Percentiles rank a stretch among this genome's conserved stretches.
phyloP scores from a whole-genome alignment of 192 early-diverging fungal genomes.

The Coemansia pectinata region DNA sequence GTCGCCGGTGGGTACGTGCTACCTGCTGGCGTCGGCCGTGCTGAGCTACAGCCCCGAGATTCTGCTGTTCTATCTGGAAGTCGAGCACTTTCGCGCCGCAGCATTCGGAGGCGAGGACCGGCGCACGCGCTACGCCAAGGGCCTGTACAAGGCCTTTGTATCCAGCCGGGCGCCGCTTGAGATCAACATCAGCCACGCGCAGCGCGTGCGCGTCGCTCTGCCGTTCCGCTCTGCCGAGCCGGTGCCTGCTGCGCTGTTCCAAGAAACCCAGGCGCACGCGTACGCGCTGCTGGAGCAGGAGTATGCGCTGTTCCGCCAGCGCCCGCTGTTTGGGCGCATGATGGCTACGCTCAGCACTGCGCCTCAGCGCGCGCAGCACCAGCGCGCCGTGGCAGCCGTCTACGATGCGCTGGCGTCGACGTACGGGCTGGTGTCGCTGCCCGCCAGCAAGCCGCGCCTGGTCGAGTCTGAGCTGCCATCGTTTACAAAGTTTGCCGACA shows the following conservation, averaged over 20 bases:
- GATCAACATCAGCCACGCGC: slow-evolving; percentile 50
- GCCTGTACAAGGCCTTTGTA: slow-evolving; percentile 51
- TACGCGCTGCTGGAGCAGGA: slow-evolving; percentile 45
- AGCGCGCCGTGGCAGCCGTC: slow-evolving; percentile 37
- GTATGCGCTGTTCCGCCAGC: slow-evolving; percentile 46
- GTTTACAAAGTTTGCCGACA: slow-evolving; percentile 50
- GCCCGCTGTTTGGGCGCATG: slow-evolving; percentile 41
- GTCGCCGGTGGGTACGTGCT: slow-evolving; percentile 49
- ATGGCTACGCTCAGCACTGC: slow-evolving; percentile 28
- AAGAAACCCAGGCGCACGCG: slow-evolving; percentile 41
- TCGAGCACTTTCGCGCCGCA: slow-evolving; percentile 47
- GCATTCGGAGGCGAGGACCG: slow-evolving; percentile 19
- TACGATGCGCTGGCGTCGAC: slow-evolving; percentile 34
- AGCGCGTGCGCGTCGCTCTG: slow-evolving; percentile 29
- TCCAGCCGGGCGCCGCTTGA: slow-evolving; percentile 47
- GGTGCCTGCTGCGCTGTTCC: slow-evolving; percentile 24
- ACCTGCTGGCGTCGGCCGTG: slow-evolving; percentile 48
- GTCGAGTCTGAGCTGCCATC: slow-evolving; percentile 35
- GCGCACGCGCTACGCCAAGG: slow-evolving; percentile 50
- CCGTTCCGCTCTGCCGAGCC: slow-evolving; percentile 24
- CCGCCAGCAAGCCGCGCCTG: slow-evolving; percentile 32
- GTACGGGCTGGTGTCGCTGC: slow-evolving; percentile 24
- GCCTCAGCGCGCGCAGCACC: slow-evolving; percentile 4
- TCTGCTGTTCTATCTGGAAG: slow-evolving; percentile 47
- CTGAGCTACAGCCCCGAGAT: slow-evolving; percentile 37